Percentiles rank a stretch among this genome's conserved stretches.
Evolutionary conservation across 768 basidiomycete species (phyloP).

Genomic region (Xanthoconium purpureum): DNA sequence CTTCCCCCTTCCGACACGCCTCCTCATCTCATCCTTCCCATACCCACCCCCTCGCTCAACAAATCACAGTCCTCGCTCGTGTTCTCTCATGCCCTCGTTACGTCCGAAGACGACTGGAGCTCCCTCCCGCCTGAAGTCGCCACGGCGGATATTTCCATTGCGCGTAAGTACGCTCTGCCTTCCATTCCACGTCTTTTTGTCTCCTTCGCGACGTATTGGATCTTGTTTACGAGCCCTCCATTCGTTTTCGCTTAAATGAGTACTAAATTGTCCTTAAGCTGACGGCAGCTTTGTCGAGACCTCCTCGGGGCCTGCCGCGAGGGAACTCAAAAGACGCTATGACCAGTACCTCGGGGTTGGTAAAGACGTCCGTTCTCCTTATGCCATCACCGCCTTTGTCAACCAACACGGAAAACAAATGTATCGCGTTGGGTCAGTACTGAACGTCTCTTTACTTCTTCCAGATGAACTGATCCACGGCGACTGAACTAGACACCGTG

Average conservation of each 20-base stretch:
- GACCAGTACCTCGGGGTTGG: slow-evolving; percentile 69
- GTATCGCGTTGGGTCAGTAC: slow-evolving; percentile 72
- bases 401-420: slow-evolving; percentile 78
- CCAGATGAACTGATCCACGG: background rate
- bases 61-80: slow-evolving; percentile 43
- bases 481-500: slow-evolving; percentile 47
- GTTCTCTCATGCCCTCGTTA: slow-evolving; percentile 40
- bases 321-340: slow-evolving; percentile 72
- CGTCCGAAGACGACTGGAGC: slow-evolving; percentile 37
- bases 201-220: slow-evolving; percentile 1
- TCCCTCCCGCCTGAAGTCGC: slow-evolving; percentile 50
- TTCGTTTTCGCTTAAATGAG: background rate
- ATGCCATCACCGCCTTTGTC: slow-evolving; percentile 76
- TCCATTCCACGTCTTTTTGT: slow-evolving; percentile 6
- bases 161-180: slow-evolving; percentile 43
- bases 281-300: slow-evolving; percentile 81
- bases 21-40: slow-evolving; percentile 41
- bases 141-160: slow-evolving; percentile 55
- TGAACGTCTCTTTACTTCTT: background rate
- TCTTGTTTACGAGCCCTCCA: background rate
- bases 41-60: slow-evolving; percentile 37
- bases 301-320: slow-evolving; percentile 69
- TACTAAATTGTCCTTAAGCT: slow-evolving; percentile 38
- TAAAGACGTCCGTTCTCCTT: slow-evolving; percentile 68
- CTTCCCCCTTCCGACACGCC: slow-evolving; percentile 16